Evolutionary conservation across 1,284 basidiomycete species (phyloP).

Genomic region (Ustilago bromivora): DNA sequence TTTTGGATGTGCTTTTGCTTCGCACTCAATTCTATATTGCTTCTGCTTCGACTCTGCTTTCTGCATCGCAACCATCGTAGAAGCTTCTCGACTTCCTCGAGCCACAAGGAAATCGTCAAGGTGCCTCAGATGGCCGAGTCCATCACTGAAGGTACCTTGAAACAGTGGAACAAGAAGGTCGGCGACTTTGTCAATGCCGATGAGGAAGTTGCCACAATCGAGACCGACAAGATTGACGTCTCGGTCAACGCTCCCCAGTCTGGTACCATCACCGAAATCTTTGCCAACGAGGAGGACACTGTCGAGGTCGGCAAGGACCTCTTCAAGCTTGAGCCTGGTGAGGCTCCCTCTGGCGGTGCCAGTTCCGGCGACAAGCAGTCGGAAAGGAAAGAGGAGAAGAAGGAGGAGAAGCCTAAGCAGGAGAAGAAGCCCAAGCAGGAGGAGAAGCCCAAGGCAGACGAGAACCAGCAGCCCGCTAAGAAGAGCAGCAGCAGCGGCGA

Average conservation of each 20-base stretch:
- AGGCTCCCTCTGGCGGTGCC: conserved; percentile 74
- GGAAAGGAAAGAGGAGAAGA: conserved; percentile 69
- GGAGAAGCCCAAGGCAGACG: conserved; percentile 69
- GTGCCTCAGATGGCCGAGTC: conserved; percentile 99
- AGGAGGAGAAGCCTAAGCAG: conserved; percentile 71
- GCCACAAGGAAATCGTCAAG: conserved; percentile 79
- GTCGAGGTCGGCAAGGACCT: conserved; percentile 95
- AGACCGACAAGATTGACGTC: conserved; percentile 99
- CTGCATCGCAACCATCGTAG: conserved; percentile 10
- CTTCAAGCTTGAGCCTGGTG: conserved; percentile 87
- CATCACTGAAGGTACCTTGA: conserved; percentile 96
- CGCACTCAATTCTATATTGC: neutral
- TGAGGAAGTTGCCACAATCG: conserved; percentile 97
- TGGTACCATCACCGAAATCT: conserved; percentile 87
- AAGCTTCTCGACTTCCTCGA: conserved; percentile 51
- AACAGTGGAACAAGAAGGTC: conserved; percentile 92
- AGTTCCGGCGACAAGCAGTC: conserved; percentile 66
- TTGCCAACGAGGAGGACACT: conserved; percentile 92
- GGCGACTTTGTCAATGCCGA: conserved; percentile 91
- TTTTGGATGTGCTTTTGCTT: neutral
- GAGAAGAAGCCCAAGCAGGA: conserved; percentile 68
- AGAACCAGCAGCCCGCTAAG: conserved; percentile 65
- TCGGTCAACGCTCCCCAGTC: conserved; percentile 92
- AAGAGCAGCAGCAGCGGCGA: conserved; percentile 66
- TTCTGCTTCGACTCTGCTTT: neutral